These are phyloP conservation scores for Arthroderma sp. DNA, from an alignment of 2,329 filamentous ascomycete genomes.

Conservation along the genomic window DNA sequence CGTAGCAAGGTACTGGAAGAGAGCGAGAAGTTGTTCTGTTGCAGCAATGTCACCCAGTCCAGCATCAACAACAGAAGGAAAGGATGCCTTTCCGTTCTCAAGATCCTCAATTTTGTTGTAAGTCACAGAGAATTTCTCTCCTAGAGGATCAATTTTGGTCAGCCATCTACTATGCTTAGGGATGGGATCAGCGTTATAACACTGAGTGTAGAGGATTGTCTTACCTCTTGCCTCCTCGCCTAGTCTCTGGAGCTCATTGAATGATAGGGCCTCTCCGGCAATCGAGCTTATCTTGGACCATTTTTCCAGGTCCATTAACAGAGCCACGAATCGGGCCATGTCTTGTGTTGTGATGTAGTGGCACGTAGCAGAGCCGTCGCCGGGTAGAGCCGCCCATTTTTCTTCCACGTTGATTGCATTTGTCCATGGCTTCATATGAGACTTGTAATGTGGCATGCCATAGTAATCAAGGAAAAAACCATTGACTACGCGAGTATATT, in stretches of 20 bases:
- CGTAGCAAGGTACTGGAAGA: not conserved
- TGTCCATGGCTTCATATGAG: not conserved
- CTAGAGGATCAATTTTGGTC: not conserved
- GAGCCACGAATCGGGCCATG: slow-evolving; percentile 1
- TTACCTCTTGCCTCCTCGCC: not conserved
- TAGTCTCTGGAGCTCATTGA: not conserved
- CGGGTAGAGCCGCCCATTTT: not conserved
- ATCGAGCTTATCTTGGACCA: not conserved
- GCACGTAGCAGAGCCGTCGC: not conserved
- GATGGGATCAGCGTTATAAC: not conserved
- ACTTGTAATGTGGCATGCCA: not conserved
- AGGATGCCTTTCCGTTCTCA: not conserved
- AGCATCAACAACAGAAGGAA: not conserved
- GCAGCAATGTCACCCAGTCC: not conserved
- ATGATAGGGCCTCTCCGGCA: not conserved
- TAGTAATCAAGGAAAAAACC: slow-evolving; percentile 1
- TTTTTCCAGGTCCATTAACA: not conserved
- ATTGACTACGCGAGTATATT: not conserved
- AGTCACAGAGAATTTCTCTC: not conserved
- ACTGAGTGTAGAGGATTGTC: not conserved
- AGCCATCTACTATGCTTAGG: no score
- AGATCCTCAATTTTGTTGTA: not conserved
- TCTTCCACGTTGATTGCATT: not conserved
- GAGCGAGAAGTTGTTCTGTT: not conserved
- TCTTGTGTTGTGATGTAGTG: not conserved